Conservation (phyloP, 1,139 yeast species). For the Scheffersomyces quercinus region DNA sequence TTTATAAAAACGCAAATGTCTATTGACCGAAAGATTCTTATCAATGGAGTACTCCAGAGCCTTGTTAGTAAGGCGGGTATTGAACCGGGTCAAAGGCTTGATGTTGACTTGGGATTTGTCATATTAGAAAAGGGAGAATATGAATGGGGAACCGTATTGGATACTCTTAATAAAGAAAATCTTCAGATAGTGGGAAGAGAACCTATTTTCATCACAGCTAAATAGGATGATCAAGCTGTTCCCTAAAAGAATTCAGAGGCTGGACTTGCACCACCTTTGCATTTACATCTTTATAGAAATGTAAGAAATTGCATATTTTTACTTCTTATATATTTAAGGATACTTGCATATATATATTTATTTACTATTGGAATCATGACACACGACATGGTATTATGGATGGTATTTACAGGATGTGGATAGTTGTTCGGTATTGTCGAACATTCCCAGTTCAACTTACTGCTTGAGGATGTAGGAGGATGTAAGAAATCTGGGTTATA, state of each 20-base stretch:
- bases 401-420: too few relatives aligned
- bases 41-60: constrained; percentile 67
- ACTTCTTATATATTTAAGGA: neutral
- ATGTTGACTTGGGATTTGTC: constrained; percentile 53
- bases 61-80: constrained; percentile 42
- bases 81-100: constrained; percentile 40
- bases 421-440: too few relatives aligned
- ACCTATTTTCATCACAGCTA: constrained; percentile 34
- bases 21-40: constrained; percentile 53
- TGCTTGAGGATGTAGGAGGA: too few relatives aligned
- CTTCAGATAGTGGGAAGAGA: constrained; percentile 29
- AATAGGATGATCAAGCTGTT: constrained; percentile 8
- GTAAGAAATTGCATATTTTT: neutral
- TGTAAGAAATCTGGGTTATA: too few relatives aligned
- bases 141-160: constrained; percentile 77
- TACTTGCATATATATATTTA: constrained; percentile 6
- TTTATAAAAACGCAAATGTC: constrained; percentile 23
- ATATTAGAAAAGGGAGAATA: constrained; percentile 71
- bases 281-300: neutral
- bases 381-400: too few relatives aligned
- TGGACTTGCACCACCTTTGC: constrained; percentile 6
- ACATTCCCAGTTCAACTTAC: too few relatives aligned
- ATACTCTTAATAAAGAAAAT: constrained; percentile 32
- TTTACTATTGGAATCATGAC: neutral
- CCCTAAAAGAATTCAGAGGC: neutral